Base-by-base conservation (phyloP, 495 filamentous ascomycete species). In the Hypoxylon lienhwacheense region DNA sequence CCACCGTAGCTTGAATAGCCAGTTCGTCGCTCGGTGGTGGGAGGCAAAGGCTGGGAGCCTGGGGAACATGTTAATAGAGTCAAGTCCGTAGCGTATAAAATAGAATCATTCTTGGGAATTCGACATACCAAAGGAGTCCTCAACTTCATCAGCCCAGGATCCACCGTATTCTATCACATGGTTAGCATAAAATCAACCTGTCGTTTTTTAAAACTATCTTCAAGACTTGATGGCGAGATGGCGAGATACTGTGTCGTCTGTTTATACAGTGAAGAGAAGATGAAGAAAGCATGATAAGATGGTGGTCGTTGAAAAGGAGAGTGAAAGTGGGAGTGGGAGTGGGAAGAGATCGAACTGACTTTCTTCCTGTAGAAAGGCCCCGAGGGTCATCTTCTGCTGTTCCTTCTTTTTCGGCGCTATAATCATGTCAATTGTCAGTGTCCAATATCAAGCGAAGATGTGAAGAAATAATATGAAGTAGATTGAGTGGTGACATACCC, bases 131-230 rank as follows among this genome's bases (percentile, higher is more conserved):
- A 79, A 76, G 54, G 87, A 73, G 60, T 93, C 88, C 68, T 97
- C 93, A 80, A 97, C 95, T 66, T 98, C 93, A 77, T 97, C 93
- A 58, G 93, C 93, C 93, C 93, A 98, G 53, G 93, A 96, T 66
- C 90, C 72, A 24, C 73, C 90, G 59, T 89, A 82, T 61, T 85
- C 91, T 96, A 66, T 52, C 59, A 53, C 11, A 47, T 34, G n/a
- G 63, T 79, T 68, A 79, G 76, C 71, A n/a, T n/a, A 64, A 64
- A 53, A 55, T 36, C 35, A 52, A 42, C 40, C 32, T 17, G 17
- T 48, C 19, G 2, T 34, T 28, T 47, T 11, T 14, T 35, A 5
- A 36, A 14, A 14, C n/a, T 3, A 5, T 26, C n/a, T 5, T 31
- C 5, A n/a, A n/a, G 19, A n/a, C 16, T 35, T 32, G 11, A 40